phyloP scores from a whole-genome alignment of 73 alveolate genomes.

The Uronychia setigera region DNA sequence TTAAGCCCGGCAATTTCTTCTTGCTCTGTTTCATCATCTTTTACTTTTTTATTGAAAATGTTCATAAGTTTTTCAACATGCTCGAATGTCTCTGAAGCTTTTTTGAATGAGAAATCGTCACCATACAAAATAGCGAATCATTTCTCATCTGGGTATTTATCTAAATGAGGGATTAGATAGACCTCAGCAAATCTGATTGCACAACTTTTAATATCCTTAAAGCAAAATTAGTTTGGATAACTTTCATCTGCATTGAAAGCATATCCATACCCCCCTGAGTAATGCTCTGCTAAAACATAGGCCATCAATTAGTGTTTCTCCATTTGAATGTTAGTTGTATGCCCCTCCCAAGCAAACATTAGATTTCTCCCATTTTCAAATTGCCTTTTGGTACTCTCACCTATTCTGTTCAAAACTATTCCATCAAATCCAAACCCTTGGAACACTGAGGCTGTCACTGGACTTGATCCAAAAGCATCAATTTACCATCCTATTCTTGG shows the following conservation, averaged over 20 bases:
- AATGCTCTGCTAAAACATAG: conserved; percentile 6
- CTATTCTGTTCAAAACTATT: conserved; percentile 30
- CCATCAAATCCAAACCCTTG: conserved; percentile 28
- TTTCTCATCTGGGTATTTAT: neutral
- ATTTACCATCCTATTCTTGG: conserved; percentile 34
- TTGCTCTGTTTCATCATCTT: neutral
- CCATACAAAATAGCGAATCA: conserved; percentile 21
- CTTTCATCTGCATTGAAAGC: neutral
- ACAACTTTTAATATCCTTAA: too few relatives aligned
- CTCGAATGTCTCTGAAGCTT: conserved; percentile 11
- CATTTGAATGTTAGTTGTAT: conserved; percentile 1
- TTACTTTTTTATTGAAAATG: conserved; percentile 1
- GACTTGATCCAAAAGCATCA: conserved; percentile 32
- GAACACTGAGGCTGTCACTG: conserved; percentile 29
- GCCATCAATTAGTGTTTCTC: too few relatives aligned
- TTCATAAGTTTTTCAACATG: conserved; percentile 13
- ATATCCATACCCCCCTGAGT: conserved; percentile 10
- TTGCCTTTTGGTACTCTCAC: neutral
- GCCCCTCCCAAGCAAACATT: conserved; percentile 44
- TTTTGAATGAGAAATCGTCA: conserved; percentile 28
- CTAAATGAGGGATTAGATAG: conserved; percentile 7
- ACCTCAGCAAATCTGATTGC: conserved; percentile 20
- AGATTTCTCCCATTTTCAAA: neutral
- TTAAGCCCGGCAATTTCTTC: neutral
- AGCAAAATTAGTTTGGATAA: conserved; percentile 12